These are phyloP conservation scores for Ogataea pignaliae DNA, from an alignment of 805 yeast genomes.

Conservation along the genomic window DNA sequence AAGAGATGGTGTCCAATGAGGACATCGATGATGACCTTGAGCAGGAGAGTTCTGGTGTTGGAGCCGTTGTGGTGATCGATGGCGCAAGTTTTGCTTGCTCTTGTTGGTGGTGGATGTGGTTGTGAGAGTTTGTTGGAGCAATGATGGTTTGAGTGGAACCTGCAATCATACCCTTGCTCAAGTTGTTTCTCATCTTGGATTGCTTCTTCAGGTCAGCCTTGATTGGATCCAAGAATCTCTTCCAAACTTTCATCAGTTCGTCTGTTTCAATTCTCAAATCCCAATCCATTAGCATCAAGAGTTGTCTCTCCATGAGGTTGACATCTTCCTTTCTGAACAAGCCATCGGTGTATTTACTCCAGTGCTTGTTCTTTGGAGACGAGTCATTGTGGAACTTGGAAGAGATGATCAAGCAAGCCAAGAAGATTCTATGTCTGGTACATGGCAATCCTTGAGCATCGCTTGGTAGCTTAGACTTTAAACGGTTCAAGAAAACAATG, in stretches of 20 bases:
- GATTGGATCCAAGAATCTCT: constrained; percentile 49
- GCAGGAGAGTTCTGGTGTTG: constrained; percentile 1
- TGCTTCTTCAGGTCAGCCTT: constrained; percentile 32
- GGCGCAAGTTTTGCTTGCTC: constrained; percentile 1
- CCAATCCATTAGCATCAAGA: constrained; percentile 66
- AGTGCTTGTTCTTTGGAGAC: constrained; percentile 71
- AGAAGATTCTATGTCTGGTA: constrained; percentile 72
- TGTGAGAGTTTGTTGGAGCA: constrained; percentile 2
- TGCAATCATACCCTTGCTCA: constrained; percentile 25
- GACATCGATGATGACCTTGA: constrained; percentile 18
- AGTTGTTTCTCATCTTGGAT: constrained; percentile 26
- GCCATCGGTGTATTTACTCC: constrained; percentile 78
- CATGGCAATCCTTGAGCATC: constrained; percentile 77
- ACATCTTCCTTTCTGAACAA: constrained; percentile 64
- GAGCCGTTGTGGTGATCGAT: background rate
- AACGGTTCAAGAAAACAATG: constrained; percentile 58
- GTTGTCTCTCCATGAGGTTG: constrained; percentile 76
- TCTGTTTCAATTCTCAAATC: constrained; percentile 47
- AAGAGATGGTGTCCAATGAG: constrained; percentile 6
- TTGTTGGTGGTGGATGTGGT: constrained; percentile 3
- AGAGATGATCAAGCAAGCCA: constrained; percentile 69
- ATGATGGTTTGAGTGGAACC: constrained; percentile 28
- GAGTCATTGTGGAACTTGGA: constrained; percentile 76
- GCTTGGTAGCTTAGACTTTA: constrained; percentile 57
- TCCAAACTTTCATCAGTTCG: constrained; percentile 40